Evolutionary conservation across 805 yeast genomes (phyloP), one percentile per base, ranked within the genome.

Genomic region (Yamadazyma paraphyllophila): DNA sequence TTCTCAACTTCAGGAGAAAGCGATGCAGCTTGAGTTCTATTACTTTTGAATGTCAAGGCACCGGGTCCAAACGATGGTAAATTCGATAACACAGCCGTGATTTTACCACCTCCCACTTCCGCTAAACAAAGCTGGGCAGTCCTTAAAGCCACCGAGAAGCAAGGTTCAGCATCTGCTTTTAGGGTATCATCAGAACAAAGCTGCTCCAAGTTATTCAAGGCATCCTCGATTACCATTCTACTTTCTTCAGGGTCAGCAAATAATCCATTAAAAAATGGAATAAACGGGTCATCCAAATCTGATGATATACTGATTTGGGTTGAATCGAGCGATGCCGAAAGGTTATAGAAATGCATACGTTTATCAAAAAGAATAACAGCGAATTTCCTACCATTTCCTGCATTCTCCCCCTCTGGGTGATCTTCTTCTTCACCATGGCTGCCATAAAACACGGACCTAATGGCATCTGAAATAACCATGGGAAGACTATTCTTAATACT

Each of bases 61-160:
- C 97, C 97, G 0, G 89, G 84, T 0, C 96, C 96, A 76, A 81
- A 76, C 1, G 88, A 76, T 6, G 99, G 97, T 33, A 89, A 62
- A 1, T 82, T 67, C 2, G 88, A 75, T 35, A 91, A 65, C 3
- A 86, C 63, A 0, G 87, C 76, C 16, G 85, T 77, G 29, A 92
- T 82, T 55, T 91, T 87, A 48, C 98, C 99, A 50, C 94, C 94
- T 7, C 94, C 96, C 29, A 74, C 75, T 16, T 68, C 64, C 36
- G 74, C 74, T 24, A 90, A 68, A 6, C 89, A 82, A 43, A 78
- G 59, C 54, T 74, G 67, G 0, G 95, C 92, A 2, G 84, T 81
- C 45, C 81, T 72, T 29, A 89, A 63, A 0, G 96, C 97, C 2
- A 88, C 79, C 0, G 97, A 95, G 58, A 79, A 85, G 25, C 89